Conservation (phyloP, 2,329 filamentous ascomycete genomes). For the Phaeosphaeria sp. region DNA sequence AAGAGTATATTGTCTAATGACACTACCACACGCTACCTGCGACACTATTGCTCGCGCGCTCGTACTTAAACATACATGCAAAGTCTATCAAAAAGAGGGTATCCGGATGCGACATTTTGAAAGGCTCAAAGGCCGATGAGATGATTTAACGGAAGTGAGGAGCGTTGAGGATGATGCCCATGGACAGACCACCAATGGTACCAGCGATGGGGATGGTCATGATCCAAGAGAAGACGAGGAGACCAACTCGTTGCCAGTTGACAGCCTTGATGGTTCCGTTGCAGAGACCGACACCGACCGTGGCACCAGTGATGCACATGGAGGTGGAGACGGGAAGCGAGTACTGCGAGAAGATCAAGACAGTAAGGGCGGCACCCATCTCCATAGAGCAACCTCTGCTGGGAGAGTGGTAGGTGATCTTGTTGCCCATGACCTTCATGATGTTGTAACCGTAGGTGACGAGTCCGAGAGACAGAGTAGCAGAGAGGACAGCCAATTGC, state of each 20-base stretch:
- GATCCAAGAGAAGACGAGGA: constrained; percentile 72
- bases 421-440: constrained; percentile 87
- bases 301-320: constrained; percentile 79
- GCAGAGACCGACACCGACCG: constrained; percentile 78
- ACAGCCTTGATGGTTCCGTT: constrained; percentile 75
- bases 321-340: constrained; percentile 74
- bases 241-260: constrained; percentile 74
- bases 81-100: constrained; percentile 8
- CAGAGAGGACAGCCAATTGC: constrained; percentile 75
- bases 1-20: constrained; percentile 2
- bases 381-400: constrained; percentile 74
- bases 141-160: constrained; percentile 56
- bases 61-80: background rate
- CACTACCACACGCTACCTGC: background rate
- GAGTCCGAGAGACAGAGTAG: constrained; percentile 69
- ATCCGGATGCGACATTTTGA: background rate
- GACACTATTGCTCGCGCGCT: background rate
- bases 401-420: constrained; percentile 74
- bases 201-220: constrained; percentile 68
- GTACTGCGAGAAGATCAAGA: constrained; percentile 78
- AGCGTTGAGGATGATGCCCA: constrained; percentile 63
- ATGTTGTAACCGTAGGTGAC: constrained; percentile 83
- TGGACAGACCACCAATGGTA: constrained; percentile 57
- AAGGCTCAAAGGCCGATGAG: background rate
- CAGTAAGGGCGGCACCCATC: constrained; percentile 78